These are phyloP conservation scores for Cladosporium sp. DNA, from an alignment of 2,329 filamentous ascomycete genomes.

Conservation along the genomic window DNA sequence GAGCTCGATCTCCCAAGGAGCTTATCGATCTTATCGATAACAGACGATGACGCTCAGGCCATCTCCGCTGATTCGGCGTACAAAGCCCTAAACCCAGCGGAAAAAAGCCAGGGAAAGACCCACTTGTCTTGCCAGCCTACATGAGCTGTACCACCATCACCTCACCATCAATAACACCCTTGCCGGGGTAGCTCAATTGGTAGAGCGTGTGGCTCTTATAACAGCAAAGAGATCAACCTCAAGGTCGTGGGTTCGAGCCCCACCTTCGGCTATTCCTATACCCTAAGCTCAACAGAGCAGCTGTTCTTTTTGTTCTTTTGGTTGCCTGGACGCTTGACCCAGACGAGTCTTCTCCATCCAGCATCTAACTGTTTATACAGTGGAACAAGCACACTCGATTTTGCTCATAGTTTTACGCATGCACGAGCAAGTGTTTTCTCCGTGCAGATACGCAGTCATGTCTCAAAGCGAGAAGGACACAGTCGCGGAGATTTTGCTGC, in stretches of 20 bases:
- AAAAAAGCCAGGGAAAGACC: background rate
- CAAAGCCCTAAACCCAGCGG: background rate
- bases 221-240: background rate
- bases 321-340: background rate
- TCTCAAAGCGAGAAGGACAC: no score
- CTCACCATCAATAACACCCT: background rate
- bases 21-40: background rate
- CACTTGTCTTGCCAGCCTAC: background rate
- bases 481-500: no score
- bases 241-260: background rate
- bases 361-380: background rate
- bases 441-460: no score
- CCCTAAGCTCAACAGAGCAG: background rate
- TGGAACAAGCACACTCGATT: background rate
- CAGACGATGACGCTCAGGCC: background rate
- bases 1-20: no score
- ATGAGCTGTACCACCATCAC: background rate
- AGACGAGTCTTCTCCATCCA: background rate
- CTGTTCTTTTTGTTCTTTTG: background rate
- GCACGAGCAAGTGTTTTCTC: no score
- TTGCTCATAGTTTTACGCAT: background rate
- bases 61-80: background rate
- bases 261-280: background rate
- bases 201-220: background rate
- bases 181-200: background rate